phyloP scores from a whole-genome alignment of 352 stramenopile genomes.

The Phytophthora ohioensis region DNA sequence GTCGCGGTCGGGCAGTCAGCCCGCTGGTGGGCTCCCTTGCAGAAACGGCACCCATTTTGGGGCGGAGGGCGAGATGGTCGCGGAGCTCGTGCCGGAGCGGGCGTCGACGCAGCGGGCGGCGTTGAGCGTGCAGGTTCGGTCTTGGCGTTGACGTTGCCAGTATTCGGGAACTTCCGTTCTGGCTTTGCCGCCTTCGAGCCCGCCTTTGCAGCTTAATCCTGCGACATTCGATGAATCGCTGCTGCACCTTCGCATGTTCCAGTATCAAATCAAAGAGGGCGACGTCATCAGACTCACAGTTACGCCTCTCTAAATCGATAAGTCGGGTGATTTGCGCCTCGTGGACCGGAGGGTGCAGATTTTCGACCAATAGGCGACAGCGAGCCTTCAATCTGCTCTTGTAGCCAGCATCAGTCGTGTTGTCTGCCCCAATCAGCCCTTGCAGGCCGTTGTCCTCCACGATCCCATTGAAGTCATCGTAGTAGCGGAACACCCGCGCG shows the following conservation, averaged over 20 bases:
- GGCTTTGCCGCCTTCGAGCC: too few species aligned
- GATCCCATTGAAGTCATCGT: neutral
- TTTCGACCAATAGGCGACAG: too few species aligned
- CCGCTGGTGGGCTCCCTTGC: slow-evolving; percentile 5
- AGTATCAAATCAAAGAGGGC: neutral
- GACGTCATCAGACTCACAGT: too few species aligned
- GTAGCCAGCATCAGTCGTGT: neutral
- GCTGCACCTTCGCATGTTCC: neutral
- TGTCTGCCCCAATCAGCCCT: neutral
- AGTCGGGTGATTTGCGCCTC: too few species aligned
- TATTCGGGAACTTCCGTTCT: neutral
- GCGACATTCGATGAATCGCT: slow-evolving; percentile 6
- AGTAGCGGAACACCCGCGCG: neutral
- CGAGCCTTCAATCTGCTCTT: neutral
- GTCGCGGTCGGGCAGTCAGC: slow-evolving; percentile 2
- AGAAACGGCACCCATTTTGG: slow-evolving; percentile 1
- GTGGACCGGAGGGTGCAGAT: too few species aligned
- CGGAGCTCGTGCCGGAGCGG: neutral
- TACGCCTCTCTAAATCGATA: too few species aligned
- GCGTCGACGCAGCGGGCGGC: neutral
- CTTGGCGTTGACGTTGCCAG: neutral
- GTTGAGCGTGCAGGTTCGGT: neutral
- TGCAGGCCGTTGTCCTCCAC: neutral
- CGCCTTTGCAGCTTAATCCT: too few species aligned
- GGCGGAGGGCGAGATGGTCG: neutral